Evolutionary conservation across 31 red algal genomes (phyloP).

Genomic region (Asparagopsis taxiformis): DNA sequence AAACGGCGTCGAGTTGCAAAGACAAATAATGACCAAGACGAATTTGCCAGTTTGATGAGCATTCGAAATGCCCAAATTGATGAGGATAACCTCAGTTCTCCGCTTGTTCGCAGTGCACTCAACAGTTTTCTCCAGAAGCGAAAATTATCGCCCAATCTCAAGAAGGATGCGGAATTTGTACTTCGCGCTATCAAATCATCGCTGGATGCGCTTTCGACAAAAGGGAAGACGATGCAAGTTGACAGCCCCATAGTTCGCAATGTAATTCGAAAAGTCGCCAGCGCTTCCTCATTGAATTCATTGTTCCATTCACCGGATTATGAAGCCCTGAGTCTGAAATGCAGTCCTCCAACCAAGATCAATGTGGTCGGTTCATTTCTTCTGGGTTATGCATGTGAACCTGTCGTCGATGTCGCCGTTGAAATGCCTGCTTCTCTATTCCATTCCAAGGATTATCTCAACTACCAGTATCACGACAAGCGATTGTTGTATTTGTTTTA

Average conservation of each 20-base stretch:
- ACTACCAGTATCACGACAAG: constrained; percentile 56
- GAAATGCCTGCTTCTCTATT: constrained; percentile 43
- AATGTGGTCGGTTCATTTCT: constrained; percentile 44
- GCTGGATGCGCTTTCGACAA: constrained; percentile 28
- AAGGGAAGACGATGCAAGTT: constrained; percentile 18
- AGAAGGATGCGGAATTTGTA: constrained; percentile 12
- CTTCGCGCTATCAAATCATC: constrained; percentile 36
- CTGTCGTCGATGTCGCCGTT: constrained; percentile 34
- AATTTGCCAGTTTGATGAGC: neutral
- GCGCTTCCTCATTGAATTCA: constrained; percentile 3
- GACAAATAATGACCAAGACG: neutral
- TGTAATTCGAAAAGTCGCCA: constrained; percentile 18
- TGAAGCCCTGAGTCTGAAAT: constrained; percentile 8
- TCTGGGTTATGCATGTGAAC: constrained; percentile 14
- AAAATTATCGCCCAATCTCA: constrained; percentile 15
- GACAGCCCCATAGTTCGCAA: constrained; percentile 27
- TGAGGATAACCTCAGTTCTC: constrained; percentile 33
- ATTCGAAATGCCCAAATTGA: neutral
- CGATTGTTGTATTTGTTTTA: constrained; percentile 50
- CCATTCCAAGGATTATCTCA: constrained; percentile 43
- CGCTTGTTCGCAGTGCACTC: constrained; percentile 16
- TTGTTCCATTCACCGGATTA: constrained; percentile 27
- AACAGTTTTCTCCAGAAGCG: constrained; percentile 16
- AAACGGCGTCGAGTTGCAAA: neutral
- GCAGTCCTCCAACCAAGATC: constrained; percentile 31